These are phyloP conservation scores for Stromatinia cepivora DNA, from an alignment of 2,329 filamentous ascomycete species.

Conservation along the genomic window DNA sequence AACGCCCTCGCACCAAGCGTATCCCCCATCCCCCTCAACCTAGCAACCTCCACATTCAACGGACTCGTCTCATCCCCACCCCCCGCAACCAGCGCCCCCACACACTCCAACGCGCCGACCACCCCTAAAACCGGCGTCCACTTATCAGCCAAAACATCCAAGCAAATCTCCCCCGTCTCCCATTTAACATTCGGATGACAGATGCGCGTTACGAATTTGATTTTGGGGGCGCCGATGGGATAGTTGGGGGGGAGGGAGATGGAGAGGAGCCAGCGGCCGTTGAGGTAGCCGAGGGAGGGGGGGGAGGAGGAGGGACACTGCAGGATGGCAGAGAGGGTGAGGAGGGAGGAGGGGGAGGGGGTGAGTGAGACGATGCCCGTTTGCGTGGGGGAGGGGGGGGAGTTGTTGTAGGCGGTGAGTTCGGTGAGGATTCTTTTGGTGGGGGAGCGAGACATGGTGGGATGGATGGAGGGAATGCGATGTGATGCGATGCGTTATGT, in stretches of 20 bases:
- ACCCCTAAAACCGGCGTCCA: slow-evolving; percentile 90
- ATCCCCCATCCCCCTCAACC: slow-evolving; percentile 66
- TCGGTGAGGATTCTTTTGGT: slow-evolving; percentile 60
- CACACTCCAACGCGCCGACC: slow-evolving; percentile 68
- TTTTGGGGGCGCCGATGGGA: slow-evolving; percentile 72
- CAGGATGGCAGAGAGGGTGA: slow-evolving; percentile 55
- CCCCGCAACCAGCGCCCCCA: slow-evolving; percentile 67
- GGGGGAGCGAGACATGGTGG: slow-evolving; percentile 42
- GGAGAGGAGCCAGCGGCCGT: slow-evolving; percentile 78
- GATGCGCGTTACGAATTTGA: slow-evolving; percentile 80
- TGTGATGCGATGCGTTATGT: neutral
- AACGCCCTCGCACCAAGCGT: slow-evolving; percentile 65
- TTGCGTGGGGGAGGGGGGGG: slow-evolving; percentile 52
- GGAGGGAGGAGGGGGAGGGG: slow-evolving; percentile 54
- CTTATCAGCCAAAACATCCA: slow-evolving; percentile 75
- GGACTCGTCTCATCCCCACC: slow-evolving; percentile 70
- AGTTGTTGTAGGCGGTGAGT: slow-evolving; percentile 45
- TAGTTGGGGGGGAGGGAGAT: slow-evolving; percentile 78
- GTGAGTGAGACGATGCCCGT: slow-evolving; percentile 60
- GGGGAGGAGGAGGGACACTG: slow-evolving; percentile 51
- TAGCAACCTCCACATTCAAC: slow-evolving; percentile 76
- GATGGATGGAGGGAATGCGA: slow-evolving; percentile 3
- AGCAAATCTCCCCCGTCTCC: slow-evolving; percentile 84
- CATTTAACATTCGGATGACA: slow-evolving; percentile 80
- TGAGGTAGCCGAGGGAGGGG: slow-evolving; percentile 52